Conservation (phyloP, 1,284 basidiomycete genomes). For the Puccinia novopanici region DNA sequence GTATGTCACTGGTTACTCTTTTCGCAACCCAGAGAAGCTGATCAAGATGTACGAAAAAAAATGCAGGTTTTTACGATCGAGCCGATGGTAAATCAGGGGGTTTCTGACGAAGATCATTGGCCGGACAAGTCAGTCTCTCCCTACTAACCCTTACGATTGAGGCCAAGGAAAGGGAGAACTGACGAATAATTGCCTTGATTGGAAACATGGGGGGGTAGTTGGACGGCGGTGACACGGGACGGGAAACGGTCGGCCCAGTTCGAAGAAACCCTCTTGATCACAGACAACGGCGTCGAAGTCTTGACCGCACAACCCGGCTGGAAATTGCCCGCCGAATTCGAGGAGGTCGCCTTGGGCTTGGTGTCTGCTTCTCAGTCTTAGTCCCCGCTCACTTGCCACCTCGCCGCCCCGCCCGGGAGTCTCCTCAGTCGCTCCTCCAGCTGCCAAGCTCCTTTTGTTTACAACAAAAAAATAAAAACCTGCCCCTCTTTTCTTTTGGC, state of each 20-base stretch:
- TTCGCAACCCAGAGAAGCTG: neutral
- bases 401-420: too few species aligned
- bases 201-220: constrained; percentile 63
- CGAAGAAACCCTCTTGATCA: constrained; percentile 91
- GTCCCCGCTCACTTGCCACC: too few species aligned
- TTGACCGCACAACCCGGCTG: constrained; percentile 67
- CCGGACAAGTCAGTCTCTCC: constrained; percentile 54
- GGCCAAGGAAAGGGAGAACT: constrained; percentile 58
- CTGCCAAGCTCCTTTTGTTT: too few species aligned
- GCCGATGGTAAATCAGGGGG: constrained; percentile 82
- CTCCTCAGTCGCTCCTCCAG: too few species aligned
- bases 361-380: constrained; percentile 15
- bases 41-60: neutral
- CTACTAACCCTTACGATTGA: constrained; percentile 34
- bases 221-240: constrained; percentile 89
- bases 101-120: constrained; percentile 56
- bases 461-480: too few species aligned
- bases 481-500: too few species aligned
- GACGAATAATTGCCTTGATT: too few species aligned
- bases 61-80: constrained; percentile 61
- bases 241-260: constrained; percentile 89
- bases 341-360: constrained; percentile 24
- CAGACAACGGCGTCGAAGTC: constrained; percentile 84
- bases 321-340: constrained; percentile 46
- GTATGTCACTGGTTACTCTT: constrained; percentile 17